Conservation (phyloP, 257 asterid species). For the Solanum ahanhuiri region DNA sequence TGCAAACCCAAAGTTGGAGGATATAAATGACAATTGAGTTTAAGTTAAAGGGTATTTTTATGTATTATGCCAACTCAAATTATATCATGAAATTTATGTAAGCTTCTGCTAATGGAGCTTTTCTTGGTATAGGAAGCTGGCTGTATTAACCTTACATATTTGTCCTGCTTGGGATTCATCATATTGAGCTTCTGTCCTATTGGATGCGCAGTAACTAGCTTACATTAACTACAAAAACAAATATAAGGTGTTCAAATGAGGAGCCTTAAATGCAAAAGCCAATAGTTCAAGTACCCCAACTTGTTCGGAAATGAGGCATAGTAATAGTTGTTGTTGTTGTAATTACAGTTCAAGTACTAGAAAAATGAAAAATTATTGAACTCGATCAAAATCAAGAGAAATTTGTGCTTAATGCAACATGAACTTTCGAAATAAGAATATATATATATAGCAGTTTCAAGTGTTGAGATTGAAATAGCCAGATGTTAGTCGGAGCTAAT, state of each 20-base stretch:
- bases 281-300: not conserved
- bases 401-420: not conserved
- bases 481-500: not conserved
- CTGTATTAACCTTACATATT: slow-evolving; percentile 11
- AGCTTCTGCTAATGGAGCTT: too few relatives aligned
- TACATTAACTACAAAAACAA: not conserved
- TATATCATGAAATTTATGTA: too few relatives aligned
- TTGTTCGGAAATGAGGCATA: not conserved
- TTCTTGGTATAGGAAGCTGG: too few relatives aligned
- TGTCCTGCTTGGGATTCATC: slow-evolving; percentile 11
- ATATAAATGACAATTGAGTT: too few relatives aligned
- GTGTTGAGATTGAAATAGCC: not conserved
- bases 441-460: not conserved
- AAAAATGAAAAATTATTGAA: not conserved
- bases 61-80: too few relatives aligned
- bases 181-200: not conserved
- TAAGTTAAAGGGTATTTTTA: not conserved
- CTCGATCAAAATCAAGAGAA: not conserved
- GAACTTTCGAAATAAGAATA: not conserved
- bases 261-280: not conserved
- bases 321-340: not conserved
- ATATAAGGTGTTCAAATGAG: not conserved
- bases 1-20: too few relatives aligned
- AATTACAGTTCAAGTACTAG: not conserved
- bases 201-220: not conserved